Evolutionary conservation across 441 rosid species (phyloP).

Genomic region (Viola pubescens): DNA sequence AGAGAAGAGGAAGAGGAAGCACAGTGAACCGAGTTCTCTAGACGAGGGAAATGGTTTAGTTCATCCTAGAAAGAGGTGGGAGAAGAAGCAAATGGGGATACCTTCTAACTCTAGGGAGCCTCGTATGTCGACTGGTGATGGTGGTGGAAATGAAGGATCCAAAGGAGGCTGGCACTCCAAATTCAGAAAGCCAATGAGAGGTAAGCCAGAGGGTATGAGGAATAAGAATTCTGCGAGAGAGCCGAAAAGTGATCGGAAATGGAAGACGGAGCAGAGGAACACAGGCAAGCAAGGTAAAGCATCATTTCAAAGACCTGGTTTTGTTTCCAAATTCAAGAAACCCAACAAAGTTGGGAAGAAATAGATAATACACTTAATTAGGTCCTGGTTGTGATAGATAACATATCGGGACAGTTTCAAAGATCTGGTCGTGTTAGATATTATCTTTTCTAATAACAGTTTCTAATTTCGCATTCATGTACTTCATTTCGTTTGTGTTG

Average conservation of each 20-base stretch:
- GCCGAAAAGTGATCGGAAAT: constrained; percentile 13
- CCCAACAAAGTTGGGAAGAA: constrained; percentile 15
- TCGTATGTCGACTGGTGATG: constrained; percentile 5
- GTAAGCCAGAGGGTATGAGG: constrained; percentile 12
- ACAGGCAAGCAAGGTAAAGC: constrained; percentile 11
- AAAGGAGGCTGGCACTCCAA: constrained; percentile 16
- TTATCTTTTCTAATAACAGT: not conserved
- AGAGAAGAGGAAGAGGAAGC: constrained; percentile 27
- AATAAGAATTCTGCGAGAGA: constrained; percentile 19
- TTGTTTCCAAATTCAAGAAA: constrained; percentile 18
- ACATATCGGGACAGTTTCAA: no score
- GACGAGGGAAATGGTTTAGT: constrained; percentile 12
- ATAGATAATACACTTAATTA: not conserved
- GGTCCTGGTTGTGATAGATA: not conserved
- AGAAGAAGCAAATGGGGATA: constrained; percentile 9
- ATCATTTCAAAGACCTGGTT: constrained; percentile 12
- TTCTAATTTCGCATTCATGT: no score
- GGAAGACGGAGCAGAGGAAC: constrained; percentile 12
- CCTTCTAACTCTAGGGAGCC: constrained; percentile 9
- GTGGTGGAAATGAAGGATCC: constrained; percentile 15
- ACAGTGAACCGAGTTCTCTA: constrained; percentile 9
- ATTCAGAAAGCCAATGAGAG: constrained; percentile 15
- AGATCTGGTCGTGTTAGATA: no score
- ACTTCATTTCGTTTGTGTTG: no score
- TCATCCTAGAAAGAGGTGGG: constrained; percentile 32